Conservation (phyloP, 192 early-diverging fungal genomes). For the Ambispora gerdemannii region DNA sequence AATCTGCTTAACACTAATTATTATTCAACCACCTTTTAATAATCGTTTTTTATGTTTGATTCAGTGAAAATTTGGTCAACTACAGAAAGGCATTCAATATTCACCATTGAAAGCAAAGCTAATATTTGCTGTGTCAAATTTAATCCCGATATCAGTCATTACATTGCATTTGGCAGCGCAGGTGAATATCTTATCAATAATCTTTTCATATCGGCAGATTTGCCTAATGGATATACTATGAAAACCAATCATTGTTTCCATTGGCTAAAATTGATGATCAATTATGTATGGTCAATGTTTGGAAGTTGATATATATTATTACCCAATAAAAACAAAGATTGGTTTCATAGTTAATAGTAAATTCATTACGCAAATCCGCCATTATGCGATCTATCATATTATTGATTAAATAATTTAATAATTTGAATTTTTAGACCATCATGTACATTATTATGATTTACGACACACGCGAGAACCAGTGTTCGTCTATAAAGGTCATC, state of each 20-base stretch:
- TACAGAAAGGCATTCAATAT: constrained; percentile 65
- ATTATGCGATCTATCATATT: no score
- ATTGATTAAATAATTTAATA: neutral
- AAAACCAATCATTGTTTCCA: no score
- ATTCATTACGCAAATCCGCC: neutral
- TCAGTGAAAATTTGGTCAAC: constrained; percentile 79
- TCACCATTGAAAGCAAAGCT: constrained; percentile 79
- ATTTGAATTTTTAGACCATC: constrained; percentile 61
- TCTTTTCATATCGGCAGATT: no score
- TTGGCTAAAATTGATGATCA: no score
- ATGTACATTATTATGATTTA: constrained; percentile 89
- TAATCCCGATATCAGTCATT: constrained; percentile 69
- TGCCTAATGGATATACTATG: no score
- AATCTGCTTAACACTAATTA: neutral
- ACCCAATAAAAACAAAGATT: no score
- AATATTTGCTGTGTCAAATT: constrained; percentile 95
- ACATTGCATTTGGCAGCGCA: constrained; percentile 86
- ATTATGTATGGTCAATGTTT: no score
- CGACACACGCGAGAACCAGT: constrained; percentile 69
- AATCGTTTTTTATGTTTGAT: neutral
- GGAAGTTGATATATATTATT: no score
- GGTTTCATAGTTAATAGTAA: no score
- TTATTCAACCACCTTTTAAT: neutral
- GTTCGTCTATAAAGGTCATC: constrained; percentile 78
- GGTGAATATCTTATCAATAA: no score